These are phyloP conservation scores for Tricholoma sp. DNA, from an alignment of 768 basidiomycete genomes.

Conservation along the genomic window DNA sequence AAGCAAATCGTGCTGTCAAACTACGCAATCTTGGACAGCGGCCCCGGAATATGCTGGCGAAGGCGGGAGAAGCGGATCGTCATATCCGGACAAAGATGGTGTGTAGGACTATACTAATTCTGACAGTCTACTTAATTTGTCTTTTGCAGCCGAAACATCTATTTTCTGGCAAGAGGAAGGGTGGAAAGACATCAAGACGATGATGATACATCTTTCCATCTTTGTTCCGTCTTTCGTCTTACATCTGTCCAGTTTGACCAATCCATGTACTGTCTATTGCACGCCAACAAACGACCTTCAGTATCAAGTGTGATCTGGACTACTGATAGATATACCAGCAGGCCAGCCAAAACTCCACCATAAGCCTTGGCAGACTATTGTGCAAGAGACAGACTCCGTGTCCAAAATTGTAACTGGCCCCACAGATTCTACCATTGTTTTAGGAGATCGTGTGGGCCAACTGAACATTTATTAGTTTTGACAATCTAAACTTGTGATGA, in stretches of 20 bases:
- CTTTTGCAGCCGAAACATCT: slow-evolving; percentile 73
- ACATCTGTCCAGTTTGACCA: slow-evolving; percentile 1
- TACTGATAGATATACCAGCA: no score
- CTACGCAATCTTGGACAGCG: slow-evolving; percentile 86
- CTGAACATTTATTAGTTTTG: no score
- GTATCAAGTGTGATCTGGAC: no score
- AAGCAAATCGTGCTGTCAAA: slow-evolving; percentile 74
- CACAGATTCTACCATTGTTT: no score
- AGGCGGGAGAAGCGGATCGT: slow-evolving; percentile 88
- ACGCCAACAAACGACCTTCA: no score
- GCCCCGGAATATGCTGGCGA: slow-evolving; percentile 81
- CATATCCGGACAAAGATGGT: slow-evolving; percentile 83
- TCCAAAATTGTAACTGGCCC: no score
- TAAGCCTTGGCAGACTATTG: no score
- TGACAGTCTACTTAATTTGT: slow-evolving; percentile 6
- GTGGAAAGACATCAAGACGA: slow-evolving; percentile 77
- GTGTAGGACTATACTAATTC: slow-evolving; percentile 16
- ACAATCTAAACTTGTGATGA: no score
- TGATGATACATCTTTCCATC: slow-evolving; percentile 25
- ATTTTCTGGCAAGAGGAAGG: slow-evolving; percentile 80
- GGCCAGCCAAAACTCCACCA: no score
- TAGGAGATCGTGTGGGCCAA: no score
- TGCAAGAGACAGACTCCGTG: no score
- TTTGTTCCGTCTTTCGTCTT: slow-evolving; percentile 9
- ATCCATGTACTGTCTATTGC: background rate